phyloP scores from a whole-genome alignment of 1,139 yeast species.

The Candida buenavistaensis region DNA sequence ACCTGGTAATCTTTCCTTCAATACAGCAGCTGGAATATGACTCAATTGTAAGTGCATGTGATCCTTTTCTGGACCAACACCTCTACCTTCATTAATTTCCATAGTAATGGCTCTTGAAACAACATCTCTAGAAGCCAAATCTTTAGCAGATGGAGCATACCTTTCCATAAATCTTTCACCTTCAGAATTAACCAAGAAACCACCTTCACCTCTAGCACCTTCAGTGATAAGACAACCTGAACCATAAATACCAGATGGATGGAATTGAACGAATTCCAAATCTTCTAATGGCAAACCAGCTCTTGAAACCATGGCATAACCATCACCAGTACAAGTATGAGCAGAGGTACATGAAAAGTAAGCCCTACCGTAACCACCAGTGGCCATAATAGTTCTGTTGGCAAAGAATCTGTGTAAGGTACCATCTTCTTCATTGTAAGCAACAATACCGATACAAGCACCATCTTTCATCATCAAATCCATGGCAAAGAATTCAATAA shows the following conservation, averaged over 20 bases:
- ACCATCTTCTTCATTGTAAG: conserved; percentile 98
- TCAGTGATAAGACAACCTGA: conserved; percentile 98
- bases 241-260: conserved; percentile 98
- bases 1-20: conserved; percentile 97
- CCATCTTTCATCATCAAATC: conserved; percentile 96
- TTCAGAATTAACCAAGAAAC: conserved; percentile 90
- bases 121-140: conserved; percentile 97
- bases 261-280: conserved; percentile 97
- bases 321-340: conserved; percentile 99
- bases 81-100: conserved; percentile 99
- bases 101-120: conserved; percentile 97
- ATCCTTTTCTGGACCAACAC: conserved; percentile 96
- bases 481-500: conserved; percentile 95
- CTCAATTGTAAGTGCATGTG: conserved; percentile 94
- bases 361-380: conserved; percentile 99
- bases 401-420: conserved; percentile 97
- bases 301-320: conserved; percentile 96
- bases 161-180: conserved; percentile 99
- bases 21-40: conserved; percentile 88
- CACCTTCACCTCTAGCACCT: conserved; percentile 99
- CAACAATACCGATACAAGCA: conserved; percentile 94
- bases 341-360: conserved; percentile 99
- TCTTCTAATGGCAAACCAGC: conserved; percentile 98
- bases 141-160: conserved; percentile 98
- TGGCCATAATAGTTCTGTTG: conserved; percentile 93